Base-by-base conservation (phyloP, 2,329 filamentous ascomycete genomes). In the Trichoderma cornu-damae region DNA sequence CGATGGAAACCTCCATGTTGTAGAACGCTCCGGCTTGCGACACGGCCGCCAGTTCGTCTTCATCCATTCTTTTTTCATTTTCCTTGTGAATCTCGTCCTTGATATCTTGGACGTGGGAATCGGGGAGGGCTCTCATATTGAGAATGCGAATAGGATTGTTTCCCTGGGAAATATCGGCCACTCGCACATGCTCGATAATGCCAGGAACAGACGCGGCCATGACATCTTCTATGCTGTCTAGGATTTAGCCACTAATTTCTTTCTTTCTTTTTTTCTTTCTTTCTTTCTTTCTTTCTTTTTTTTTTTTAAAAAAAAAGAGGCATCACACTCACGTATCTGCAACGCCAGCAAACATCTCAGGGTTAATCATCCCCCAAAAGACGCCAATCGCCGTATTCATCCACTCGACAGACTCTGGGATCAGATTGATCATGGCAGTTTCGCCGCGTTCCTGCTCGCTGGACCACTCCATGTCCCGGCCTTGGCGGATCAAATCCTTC, bases 171-270 rank as follows among this genome's bases (percentile, higher is more conserved):
- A 99, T 96, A 65, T 96, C 92, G 59, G 92, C 91, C 20, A 97
- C 90, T 63, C 93, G 88, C 44, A 99, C 91, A 63, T 96, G 94
- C 70, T 97, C 92, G 62, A 99, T 91, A 37, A 97, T 77, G 1
- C 88, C 85, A 0, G 94, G 94, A 0, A 96, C 88, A 0, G 90
- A 96, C 18, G 92, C 93, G 70, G 95, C 91, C 93, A 97, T 97
- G 63, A 97, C 89, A 69, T 97, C 93, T 73, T 80, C 69, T 1
- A 77, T 68, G 1, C 72, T 74, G 11, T 14, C 0, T 57, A 3
- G 11, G 18, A 64, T 63, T 64, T 0, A 5, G 1, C 1, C 12
- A 2, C 5, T 34, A 7, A 12, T 2, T 9, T 20, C 12, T n/a
- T n/a, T n/a, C n/a, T n/a, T n/a, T n/a, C n/a, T n/a, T n/a, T n/a